phyloP scores from a whole-genome alignment of 108 stramenopile species.

The Skeletonema potamos region DNA sequence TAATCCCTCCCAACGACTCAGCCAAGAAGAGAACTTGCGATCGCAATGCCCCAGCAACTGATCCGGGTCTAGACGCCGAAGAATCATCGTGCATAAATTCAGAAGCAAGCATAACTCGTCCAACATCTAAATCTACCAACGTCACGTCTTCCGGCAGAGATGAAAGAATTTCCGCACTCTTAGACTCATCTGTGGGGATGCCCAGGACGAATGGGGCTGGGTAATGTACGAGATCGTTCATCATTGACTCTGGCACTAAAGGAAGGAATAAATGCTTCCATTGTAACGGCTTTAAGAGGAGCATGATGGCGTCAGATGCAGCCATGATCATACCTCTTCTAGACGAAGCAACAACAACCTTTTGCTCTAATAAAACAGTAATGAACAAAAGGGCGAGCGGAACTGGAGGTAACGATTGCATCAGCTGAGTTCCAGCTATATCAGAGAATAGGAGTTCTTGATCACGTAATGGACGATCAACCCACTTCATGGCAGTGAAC shows the following conservation, averaged over 20 bases:
- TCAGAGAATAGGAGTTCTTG: constrained; percentile 54
- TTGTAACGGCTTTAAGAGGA: constrained; percentile 62
- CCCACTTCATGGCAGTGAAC: constrained; percentile 54
- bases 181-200: constrained; percentile 67
- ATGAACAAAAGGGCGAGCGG: constrained; percentile 76
- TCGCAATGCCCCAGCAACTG: constrained; percentile 54
- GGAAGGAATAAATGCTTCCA: constrained; percentile 86
- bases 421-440: constrained; percentile 53
- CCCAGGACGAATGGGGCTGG: constrained; percentile 88
- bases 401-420: constrained; percentile 70
- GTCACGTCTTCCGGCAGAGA: constrained; percentile 80
- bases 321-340: constrained; percentile 72
- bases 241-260: constrained; percentile 72
- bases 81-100: constrained; percentile 51
- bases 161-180: constrained; percentile 57
- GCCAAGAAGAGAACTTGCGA: constrained; percentile 76
- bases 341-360: constrained; percentile 79
- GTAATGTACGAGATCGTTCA: constrained; percentile 81
- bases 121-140: constrained; percentile 88
- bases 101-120: constrained; percentile 81
- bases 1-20: constrained; percentile 62
- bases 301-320: constrained; percentile 51
- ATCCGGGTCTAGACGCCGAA: constrained; percentile 19
- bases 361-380: constrained; percentile 78
- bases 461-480: constrained; percentile 49